phyloP scores from a whole-genome alignment of 1,284 basidiomycete species.

The Ceratobasidium sp. region DNA sequence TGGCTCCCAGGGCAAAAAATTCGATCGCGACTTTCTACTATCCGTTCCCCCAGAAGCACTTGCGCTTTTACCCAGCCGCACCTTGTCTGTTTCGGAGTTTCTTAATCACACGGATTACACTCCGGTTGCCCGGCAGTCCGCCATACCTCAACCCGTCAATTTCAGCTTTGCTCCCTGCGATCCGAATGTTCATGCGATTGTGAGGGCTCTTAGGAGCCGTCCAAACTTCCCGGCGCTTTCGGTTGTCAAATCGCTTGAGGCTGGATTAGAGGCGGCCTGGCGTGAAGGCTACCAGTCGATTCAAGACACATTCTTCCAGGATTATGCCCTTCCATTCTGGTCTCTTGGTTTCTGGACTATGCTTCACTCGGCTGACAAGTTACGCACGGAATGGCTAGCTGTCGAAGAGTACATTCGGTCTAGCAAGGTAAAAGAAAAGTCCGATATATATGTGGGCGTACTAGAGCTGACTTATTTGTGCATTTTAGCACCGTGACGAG shows the following conservation, averaged over 20 bases:
- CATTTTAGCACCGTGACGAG: neutral
- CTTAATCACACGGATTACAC: neutral
- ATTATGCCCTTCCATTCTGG: slow-evolving; percentile 2
- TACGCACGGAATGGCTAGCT: neutral
- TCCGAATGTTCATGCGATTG: neutral
- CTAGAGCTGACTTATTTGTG: neutral
- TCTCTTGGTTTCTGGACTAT: neutral
- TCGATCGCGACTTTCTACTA: neutral
- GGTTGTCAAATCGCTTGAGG: neutral
- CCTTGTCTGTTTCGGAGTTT: neutral
- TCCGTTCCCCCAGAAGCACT: neutral
- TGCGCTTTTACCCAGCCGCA: neutral
- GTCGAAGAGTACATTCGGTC: neutral
- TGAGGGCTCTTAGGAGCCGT: neutral
- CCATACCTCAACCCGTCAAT: neutral
- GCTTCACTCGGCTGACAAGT: neutral
- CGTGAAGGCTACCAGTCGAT: neutral
- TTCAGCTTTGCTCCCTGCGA: neutral
- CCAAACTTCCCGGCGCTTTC: neutral
- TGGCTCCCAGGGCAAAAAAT: neutral
- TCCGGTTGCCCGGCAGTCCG: neutral
- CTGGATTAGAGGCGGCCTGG: neutral
- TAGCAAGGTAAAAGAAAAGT: neutral
- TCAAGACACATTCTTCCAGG: neutral
- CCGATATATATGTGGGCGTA: neutral